A percentile compares a stretch with the other conserved stretches of the same genome.
These are phyloP conservation scores for Monosporascus sp. DNA, from an alignment of 2,329 filamentous ascomycete genomes.

Conservation along the genomic window DNA sequence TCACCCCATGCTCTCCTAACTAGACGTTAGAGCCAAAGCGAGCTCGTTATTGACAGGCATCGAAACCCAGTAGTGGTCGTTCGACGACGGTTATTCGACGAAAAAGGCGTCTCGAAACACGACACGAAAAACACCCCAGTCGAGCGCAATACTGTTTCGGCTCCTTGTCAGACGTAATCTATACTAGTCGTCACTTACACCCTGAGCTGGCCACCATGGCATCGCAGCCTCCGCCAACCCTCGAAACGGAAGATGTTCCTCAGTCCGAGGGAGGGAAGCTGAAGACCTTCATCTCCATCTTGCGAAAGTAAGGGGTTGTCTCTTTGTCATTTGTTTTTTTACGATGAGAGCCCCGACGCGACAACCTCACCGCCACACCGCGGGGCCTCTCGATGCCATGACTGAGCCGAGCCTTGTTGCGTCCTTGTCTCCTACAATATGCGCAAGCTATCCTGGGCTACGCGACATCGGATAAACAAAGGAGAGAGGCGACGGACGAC, in stretches of 20 bases:
- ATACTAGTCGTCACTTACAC: not conserved
- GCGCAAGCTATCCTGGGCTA: constrained; percentile 3
- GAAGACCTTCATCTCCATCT: constrained; percentile 79
- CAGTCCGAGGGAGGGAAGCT: constrained; percentile 82
- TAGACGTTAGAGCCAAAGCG: no score
- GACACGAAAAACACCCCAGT: no score
- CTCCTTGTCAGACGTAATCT: not conserved
- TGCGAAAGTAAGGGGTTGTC: constrained; percentile 66
- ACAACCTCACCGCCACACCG: constrained; percentile 1
- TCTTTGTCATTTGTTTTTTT: constrained; percentile 1
- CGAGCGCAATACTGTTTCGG: not conserved
- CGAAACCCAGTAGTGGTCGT: no score
- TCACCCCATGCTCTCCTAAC: no score
- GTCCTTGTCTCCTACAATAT: not conserved
- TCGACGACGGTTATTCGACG: no score
- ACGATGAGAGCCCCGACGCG: not conserved
- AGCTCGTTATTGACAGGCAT: no score
- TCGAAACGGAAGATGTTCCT: constrained; percentile 25
- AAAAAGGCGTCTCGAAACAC: no score
- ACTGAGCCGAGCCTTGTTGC: not conserved
- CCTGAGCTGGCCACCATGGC: constrained; percentile 15
- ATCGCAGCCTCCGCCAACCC: constrained; percentile 18
- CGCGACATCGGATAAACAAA: constrained; percentile 1
- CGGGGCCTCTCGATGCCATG: not conserved
- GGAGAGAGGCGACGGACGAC: constrained; percentile 18